phyloP scores from a whole-genome alignment of 1,139 yeast genomes.

The Blastobotrys capitulatus region DNA sequence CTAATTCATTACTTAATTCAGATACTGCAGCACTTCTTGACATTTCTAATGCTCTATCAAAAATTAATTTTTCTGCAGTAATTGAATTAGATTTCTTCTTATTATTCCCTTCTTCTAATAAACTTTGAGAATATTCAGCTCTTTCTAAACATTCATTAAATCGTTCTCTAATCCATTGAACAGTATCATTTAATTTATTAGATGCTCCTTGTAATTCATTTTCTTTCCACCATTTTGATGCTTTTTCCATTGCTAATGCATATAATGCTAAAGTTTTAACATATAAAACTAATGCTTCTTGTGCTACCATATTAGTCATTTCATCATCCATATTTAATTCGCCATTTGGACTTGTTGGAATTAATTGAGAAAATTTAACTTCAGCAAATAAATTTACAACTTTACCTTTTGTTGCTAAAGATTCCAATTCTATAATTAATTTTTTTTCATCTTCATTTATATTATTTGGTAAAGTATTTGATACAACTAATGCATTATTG shows the following conservation, averaged over 20 bases:
- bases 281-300: conserved; percentile 81
- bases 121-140: conserved; percentile 68
- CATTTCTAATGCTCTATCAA: conserved; percentile 90
- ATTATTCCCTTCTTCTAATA: conserved; percentile 22
- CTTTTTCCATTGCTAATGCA: conserved; percentile 79
- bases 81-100: conserved; percentile 24
- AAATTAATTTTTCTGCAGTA: conserved; percentile 77
- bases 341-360: conserved; percentile 50
- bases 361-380: conserved; percentile 77
- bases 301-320: conserved; percentile 57
- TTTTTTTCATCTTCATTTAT: conserved; percentile 31
- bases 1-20: conserved; percentile 57
- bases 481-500: background rate
- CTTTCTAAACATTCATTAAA: conserved; percentile 85
- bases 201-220: conserved; percentile 38
- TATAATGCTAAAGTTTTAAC: conserved; percentile 76
- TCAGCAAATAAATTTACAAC: conserved; percentile 87
- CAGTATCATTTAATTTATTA: conserved; percentile 63
- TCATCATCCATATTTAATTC: conserved; percentile 51
- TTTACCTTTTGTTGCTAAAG: conserved; percentile 82
- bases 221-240: conserved; percentile 84
- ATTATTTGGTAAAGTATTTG: background rate
- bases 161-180: conserved; percentile 87
- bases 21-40: conserved; percentile 86
- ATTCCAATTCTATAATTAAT: conserved; percentile 54